Evolutionary conservation across 176 grass and related monocot species (phyloP), one percentile per base, ranked within the genome.

Genomic region (Phyllostachys edulis): DNA sequence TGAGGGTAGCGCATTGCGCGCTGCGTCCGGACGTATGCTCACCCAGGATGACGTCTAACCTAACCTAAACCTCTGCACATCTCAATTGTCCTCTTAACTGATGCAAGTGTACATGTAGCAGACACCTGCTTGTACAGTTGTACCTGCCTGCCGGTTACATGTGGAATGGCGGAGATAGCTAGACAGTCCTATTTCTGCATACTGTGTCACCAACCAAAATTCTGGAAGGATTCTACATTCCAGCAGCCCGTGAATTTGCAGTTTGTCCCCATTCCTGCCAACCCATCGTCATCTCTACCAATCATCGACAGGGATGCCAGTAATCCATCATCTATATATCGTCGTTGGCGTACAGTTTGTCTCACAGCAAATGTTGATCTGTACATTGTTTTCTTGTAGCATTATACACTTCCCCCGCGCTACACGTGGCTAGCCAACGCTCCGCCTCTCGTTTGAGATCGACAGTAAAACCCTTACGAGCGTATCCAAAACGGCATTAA

Each of bases 221-320:
- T 72, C 56, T 73, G 67, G 20, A 80, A 75, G 29, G 69, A 44
- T 15, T 59, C 26, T 41, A 67, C 7, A 0, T 40, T 86, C 88
- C 79, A 83, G 44, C 8, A 32, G 15, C 80, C 79, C 80, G 89
- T 90, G 89, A 83, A 21, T 34, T 62, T 7, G 67, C 73, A 13
- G 4, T 73, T 83, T 90, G 84, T 90, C 75, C 79, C 10, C 32
- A 69, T 57, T 40, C 49, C 63, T 55, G 79, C 73, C 61, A 44
- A 14, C 77, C 36, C 23, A 63, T 63, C 86, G 44, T 69, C 44
- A 23, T 68, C 47, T 6, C 24, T 14, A 20, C 42, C 77, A 80
- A 69, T 66, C 77, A 66, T 52, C 29, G 5, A 52, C 77, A 52
- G 64, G 61, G 46, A n/a, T 46, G 3, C 26, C 77, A 44, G 51